Percentiles rank a stretch among this genome's conserved stretches.
These are phyloP conservation scores for Dioscorea alata DNA, from an alignment of 106 monocot species.

Conservation along the genomic window DNA sequence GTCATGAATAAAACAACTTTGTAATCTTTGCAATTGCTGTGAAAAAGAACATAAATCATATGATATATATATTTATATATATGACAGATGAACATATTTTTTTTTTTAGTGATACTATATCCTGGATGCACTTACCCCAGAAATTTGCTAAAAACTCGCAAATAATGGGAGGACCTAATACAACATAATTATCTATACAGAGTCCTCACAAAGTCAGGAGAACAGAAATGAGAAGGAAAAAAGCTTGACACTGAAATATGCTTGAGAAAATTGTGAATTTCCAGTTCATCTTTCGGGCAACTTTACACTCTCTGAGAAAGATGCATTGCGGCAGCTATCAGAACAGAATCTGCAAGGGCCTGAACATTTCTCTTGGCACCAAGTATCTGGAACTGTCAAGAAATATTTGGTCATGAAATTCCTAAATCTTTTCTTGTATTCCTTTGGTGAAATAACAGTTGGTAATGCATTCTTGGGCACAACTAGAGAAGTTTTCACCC, in stretches of 20 bases:
- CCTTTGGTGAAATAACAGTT: slow-evolving; percentile 89
- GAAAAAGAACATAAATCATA: too few relatives aligned
- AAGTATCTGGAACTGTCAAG: slow-evolving; percentile 70
- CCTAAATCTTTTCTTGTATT: slow-evolving; percentile 93
- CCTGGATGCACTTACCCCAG: slow-evolving; percentile 19
- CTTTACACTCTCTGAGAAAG: slow-evolving; percentile 4
- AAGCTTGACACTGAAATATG: neutral
- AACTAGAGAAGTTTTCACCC: slow-evolving; percentile 82
- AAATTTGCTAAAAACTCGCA: slow-evolving; percentile 59
- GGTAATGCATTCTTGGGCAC: slow-evolving; percentile 83
- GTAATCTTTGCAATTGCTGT: too few relatives aligned
- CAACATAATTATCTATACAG: slow-evolving; percentile 17
- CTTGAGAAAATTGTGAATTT: neutral
- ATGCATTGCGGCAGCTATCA: slow-evolving; percentile 5
- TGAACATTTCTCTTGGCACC: slow-evolving; percentile 31
- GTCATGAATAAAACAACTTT: too few relatives aligned
- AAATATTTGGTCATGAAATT: slow-evolving; percentile 86
- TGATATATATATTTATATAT: too few relatives aligned
- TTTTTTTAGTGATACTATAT: neutral
- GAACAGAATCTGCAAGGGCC: slow-evolving; percentile 19
- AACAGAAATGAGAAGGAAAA: slow-evolving; percentile 1
- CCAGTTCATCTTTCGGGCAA: slow-evolving; percentile 11
- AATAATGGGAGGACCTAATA: slow-evolving; percentile 28
- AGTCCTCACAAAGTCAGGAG: slow-evolving; percentile 3
- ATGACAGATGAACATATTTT: too few relatives aligned